Evolutionary conservation across 768 basidiomycete species (phyloP).

Genomic region (Exidia glandulosa): DNA sequence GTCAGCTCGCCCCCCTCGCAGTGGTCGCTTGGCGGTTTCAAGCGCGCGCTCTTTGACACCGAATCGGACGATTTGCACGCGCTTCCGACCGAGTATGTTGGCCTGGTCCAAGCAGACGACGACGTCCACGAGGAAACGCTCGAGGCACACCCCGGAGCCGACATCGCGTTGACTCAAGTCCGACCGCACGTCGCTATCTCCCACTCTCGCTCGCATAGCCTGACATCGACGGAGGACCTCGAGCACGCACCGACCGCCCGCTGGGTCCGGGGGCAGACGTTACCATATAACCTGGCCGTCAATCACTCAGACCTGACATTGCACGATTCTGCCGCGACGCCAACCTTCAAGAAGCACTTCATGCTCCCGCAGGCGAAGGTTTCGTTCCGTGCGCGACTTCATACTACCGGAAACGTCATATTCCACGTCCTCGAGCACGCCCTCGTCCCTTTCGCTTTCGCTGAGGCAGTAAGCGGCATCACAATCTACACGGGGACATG

Average conservation of each 20-base stretch:
- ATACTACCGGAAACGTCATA: constrained; percentile 30
- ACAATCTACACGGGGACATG: constrained; percentile 83
- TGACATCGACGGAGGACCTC: not conserved
- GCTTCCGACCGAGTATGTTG: not conserved
- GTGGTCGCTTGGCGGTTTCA: not conserved
- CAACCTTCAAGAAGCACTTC: not conserved
- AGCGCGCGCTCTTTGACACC: not conserved
- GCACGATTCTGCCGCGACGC: not conserved
- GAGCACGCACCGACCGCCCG: not conserved
- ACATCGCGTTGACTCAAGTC: not conserved
- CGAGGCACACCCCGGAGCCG: not conserved
- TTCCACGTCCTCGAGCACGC: constrained; percentile 41
- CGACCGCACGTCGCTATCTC: not conserved
- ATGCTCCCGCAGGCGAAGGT: constrained; percentile 40
- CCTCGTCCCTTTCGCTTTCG: constrained; percentile 64
- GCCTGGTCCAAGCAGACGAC: not conserved
- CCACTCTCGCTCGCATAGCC: not conserved
- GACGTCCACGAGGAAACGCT: constrained; percentile 1
- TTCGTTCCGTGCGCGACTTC: constrained; percentile 26
- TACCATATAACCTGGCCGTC: not conserved
- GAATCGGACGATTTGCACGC: not conserved
- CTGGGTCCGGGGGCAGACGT: not conserved
- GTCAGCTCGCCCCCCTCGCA: not conserved
- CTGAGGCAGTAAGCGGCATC: constrained; percentile 55
- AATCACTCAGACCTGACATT: not conserved